A percentile compares a stretch with the other conserved stretches of the same genome.
phyloP scores from a whole-genome alignment of 2,329 filamentous ascomycete genomes.

The Lasiodiplodia sp. region DNA sequence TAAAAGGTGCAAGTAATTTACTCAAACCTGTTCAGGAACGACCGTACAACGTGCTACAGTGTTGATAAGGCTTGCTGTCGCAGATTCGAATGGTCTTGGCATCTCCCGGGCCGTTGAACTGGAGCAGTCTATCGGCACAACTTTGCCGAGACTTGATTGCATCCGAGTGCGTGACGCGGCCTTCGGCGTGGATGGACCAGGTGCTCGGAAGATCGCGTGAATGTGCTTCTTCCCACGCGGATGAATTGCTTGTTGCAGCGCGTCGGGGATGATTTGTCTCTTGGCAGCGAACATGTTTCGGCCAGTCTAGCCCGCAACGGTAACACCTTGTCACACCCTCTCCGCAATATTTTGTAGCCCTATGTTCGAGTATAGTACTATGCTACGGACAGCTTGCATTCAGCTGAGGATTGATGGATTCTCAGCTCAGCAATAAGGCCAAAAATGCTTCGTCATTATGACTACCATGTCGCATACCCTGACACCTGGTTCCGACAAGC shows the following conservation, averaged over 20 bases:
- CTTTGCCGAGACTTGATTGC: not conserved
- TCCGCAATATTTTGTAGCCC: not conserved
- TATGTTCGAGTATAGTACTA: no score
- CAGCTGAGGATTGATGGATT: no score
- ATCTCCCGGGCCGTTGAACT: not conserved
- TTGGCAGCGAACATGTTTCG: slow-evolving; percentile 2
- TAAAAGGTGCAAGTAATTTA: not conserved
- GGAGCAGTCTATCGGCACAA: not conserved
- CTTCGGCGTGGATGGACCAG: not conserved
- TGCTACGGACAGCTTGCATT: no score
- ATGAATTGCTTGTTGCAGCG: not conserved
- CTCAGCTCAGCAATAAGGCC: no score
- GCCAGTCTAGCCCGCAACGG: not conserved
- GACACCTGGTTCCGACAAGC: no score
- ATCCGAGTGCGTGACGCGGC: not conserved
- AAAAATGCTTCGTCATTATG: no score
- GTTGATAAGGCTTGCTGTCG: no score
- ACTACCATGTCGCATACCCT: no score
- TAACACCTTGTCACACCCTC: not conserved
- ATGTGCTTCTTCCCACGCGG: not conserved
- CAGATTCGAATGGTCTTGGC: not conserved
- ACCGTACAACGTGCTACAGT: no score
- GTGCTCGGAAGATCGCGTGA: not conserved
- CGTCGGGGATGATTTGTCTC: not conserved
- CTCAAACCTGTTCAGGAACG: not conserved